Evolutionary conservation across 2,329 filamentous ascomycete genomes (phyloP).

Genomic region (Colletotrichum limetticola): DNA sequence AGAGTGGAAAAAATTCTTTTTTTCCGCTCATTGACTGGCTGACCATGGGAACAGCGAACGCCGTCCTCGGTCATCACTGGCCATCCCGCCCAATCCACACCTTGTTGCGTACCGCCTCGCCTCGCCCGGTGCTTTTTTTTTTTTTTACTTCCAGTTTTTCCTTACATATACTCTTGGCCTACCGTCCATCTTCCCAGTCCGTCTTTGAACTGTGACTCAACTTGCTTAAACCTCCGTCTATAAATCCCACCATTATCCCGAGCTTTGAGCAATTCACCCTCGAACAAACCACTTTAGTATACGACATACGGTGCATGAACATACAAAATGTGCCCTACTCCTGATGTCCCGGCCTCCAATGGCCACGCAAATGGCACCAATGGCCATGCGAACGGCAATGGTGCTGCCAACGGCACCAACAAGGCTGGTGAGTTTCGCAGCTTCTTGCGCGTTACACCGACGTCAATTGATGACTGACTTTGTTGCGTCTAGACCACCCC

Average conservation of each 20-base stretch:
- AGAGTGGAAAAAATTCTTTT: conserved; percentile 33
- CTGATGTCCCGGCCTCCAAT: conserved; percentile 34
- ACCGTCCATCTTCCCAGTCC: conserved; percentile 11
- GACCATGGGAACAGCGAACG: conserved; percentile 22
- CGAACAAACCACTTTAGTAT: neutral
- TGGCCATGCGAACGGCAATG: conserved; percentile 31
- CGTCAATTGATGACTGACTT: conserved; percentile 14
- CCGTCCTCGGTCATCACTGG: conserved; percentile 35
- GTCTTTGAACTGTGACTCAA: conserved; percentile 31
- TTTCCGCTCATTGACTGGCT: conserved; percentile 29
- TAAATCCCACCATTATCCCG: conserved; percentile 18
- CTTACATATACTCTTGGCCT: conserved; percentile 13
- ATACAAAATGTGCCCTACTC: conserved; percentile 35
- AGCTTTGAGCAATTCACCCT: neutral
- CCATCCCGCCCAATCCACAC: conserved; percentile 36
- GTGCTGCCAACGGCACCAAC: conserved; percentile 27
- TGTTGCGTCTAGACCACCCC: conserved; percentile 24
- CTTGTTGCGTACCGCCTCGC: conserved; percentile 32
- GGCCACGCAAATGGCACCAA: conserved; percentile 34
- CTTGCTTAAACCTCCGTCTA: conserved; percentile 9
- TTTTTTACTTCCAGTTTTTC: conserved; percentile 16
- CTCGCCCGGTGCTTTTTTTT: conserved; percentile 8
- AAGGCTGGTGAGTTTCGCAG: conserved; percentile 23
- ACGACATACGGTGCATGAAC: conserved; percentile 20
- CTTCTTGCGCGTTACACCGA: neutral